A percentile compares a stretch with the other conserved stretches of the same genome.
Evolutionary conservation across 1,284 basidiomycete genomes (phyloP).

Genomic region (Gomphus sp.): DNA sequence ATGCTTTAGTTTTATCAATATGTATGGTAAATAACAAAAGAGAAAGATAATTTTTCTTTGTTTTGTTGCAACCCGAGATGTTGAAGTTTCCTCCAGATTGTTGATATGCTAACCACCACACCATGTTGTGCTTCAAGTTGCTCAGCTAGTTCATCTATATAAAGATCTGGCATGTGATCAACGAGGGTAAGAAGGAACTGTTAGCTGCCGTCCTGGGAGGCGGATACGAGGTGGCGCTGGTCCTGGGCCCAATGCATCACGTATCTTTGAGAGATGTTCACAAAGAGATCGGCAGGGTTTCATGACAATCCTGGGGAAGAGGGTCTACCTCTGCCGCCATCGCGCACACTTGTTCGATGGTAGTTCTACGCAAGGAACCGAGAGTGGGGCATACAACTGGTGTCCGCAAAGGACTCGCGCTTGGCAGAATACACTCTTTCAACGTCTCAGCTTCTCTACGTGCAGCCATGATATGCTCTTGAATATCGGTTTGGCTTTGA

Average conservation of each 20-base stretch:
- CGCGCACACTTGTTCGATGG: constrained; percentile 61
- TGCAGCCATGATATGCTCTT: constrained; percentile 92
- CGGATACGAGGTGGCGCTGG: constrained; percentile 93
- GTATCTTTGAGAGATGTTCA: constrained; percentile 98
- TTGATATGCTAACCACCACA: no score
- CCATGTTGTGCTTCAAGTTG: no score
- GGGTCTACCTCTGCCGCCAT: constrained; percentile 97
- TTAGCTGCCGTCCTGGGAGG: constrained; percentile 87
- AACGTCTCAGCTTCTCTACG: constrained; percentile 92
- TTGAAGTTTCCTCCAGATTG: no score
- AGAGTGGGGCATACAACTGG: constrained; percentile 64
- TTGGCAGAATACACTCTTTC: constrained; percentile 95
- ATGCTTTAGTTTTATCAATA: no score
- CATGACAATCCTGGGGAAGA: constrained; percentile 91
- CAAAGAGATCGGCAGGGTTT: constrained; percentile 90
- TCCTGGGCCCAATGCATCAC: constrained; percentile 99
- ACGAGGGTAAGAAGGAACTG: no score
- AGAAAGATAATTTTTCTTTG: no score
- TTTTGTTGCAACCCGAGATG: no score
- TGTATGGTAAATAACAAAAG: no score
- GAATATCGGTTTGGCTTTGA: constrained; percentile 78
- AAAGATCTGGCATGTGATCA: no score
- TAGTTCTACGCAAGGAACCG: constrained; percentile 14
- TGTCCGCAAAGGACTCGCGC: constrained; percentile 93
- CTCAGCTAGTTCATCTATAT: no score